phyloP scores from a whole-genome alignment of 2,329 filamentous ascomycete species.

The Colletotrichum sp. region DNA sequence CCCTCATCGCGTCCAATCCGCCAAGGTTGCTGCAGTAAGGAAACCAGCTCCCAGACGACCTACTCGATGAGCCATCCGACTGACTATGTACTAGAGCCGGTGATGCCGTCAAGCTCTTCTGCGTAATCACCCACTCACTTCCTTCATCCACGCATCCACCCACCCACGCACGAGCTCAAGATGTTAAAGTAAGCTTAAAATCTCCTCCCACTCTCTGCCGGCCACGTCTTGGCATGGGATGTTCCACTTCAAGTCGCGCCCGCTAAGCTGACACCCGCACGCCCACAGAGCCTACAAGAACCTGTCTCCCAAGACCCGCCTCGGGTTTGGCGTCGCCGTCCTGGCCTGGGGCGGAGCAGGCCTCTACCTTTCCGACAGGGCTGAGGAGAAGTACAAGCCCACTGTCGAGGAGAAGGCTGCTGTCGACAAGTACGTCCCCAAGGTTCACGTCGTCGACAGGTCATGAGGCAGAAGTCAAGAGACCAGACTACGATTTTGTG shows the following conservation, averaged over 20 bases:
- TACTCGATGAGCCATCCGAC: not conserved
- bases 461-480: slow-evolving; percentile 5
- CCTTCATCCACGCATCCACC: not conserved
- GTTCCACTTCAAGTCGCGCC: not conserved
- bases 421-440: slow-evolving; percentile 66
- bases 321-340: slow-evolving; percentile 74
- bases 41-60: not conserved
- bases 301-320: slow-evolving; percentile 72
- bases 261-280: not conserved
- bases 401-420: slow-evolving; percentile 75
- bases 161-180: not conserved
- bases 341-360: slow-evolving; percentile 79
- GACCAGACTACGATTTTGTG: not conserved
- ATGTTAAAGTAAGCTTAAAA: slow-evolving; percentile 22
- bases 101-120: not conserved
- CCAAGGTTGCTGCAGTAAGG: not conserved
- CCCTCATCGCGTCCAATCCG: not conserved
- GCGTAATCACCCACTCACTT: not conserved
- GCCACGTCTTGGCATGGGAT: not conserved
- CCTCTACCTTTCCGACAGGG: slow-evolving; percentile 74
- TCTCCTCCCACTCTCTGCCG: not conserved
- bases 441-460: slow-evolving; percentile 65
- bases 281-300: slow-evolving; percentile 71
- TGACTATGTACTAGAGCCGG: not conserved
- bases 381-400: slow-evolving; percentile 75